Base-by-base conservation (phyloP, 2,329 filamentous ascomycete genomes). In the Monosporascus sp. region DNA sequence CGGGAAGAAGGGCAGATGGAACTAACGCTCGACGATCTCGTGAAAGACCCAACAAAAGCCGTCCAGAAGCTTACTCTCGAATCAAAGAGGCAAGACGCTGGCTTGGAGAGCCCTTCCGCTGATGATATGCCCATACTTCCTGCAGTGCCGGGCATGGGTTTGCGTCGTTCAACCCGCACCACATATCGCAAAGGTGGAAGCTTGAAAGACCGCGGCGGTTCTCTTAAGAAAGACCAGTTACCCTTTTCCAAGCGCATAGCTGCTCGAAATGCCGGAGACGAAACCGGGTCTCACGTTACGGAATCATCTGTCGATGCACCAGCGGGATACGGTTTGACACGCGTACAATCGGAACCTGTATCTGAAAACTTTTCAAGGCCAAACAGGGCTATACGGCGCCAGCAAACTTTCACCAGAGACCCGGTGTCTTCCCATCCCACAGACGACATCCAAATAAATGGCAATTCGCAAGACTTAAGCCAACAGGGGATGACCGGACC, bases 101-200 rank as follows among this genome's bases (percentile, higher is more conserved):
- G 72, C 62, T 65, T 73, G 50, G 70, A 78, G 63, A 59, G 70
- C 63, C 61, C 70, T 66, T 54, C 63, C 24, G 61, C 64, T 61
- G 89, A 90, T 41, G 93, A 97, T 66, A 86, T 88, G 74, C 91
- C 92, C 6, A 96, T 97, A 57, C 74, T 97, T 42, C 89, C 91
- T 1, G 82, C 87, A 53, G 84, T 87, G 20, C 84, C 85, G 1
- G 90, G 90, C 3, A 84, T 87, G 69, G 89, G 90, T 34, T 74
- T 99, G 48, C 87, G 94, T 61, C 83, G 94, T 56, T 97, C 94
- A 14, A 99, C 91, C 20, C 83, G 90, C 51, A 99, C 94, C 5
- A 93, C 89, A 25, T 97, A 97, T 69, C 80, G 92, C 62, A 90
- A 84, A 62, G 79, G 89, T 53, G 92, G 92, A 36, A 97, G 92